Base-by-base conservation (phyloP, 805 yeast genomes). In the Candida argentea region DNA sequence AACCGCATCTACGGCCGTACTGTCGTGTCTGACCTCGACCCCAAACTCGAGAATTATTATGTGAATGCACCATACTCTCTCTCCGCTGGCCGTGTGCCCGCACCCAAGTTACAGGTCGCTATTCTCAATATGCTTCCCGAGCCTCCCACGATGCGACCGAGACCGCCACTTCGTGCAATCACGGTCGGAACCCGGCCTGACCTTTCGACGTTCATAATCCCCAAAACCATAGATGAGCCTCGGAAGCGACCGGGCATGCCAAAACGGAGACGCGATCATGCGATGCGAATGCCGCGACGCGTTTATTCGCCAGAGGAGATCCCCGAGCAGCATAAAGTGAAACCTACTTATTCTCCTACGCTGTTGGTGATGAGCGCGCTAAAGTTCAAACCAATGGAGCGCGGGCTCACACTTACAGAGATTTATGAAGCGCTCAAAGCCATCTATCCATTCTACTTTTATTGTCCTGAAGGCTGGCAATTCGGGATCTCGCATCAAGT, bases 391-490 rank as follows among this genome's bases (percentile, higher is more conserved):
- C 71, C 80, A 0, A 70, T 76, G 0, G 73, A 70, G 17, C 65
- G 73, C 27, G 95, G 95, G 15, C 72, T 85, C 73, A 56, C 57
- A 3, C 33, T 60, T 19, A 41, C 39, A 29, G 96, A 87, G 37
- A 84, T 91, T 25, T 80, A 85, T 52, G 80, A 79, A 30, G 83
- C 85, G 1, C 86, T 91, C 27, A 81, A 82, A 51, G 93, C 83
- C 24, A 52, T 82, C 8, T 89, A 80, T 53, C 97, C 97, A 3
- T 91, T 83, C 57, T 91, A 84, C 56, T 71, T 77, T 43, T 89
- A 84, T 54, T 87, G 96, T 44, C 89, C 94, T 0, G 94, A 86
- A 51, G 97, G 97, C 3, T 91, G 98, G 98, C 98, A 91, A 57
- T 79, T 83, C 46, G 75, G 93, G 1, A 94, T 91, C 12, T 70